A percentile compares a stretch with the other conserved stretches of the same genome.
These are phyloP conservation scores for Mortierella sp. DNA, from an alignment of 371 early-diverging fungal species.

Conservation along the genomic window DNA sequence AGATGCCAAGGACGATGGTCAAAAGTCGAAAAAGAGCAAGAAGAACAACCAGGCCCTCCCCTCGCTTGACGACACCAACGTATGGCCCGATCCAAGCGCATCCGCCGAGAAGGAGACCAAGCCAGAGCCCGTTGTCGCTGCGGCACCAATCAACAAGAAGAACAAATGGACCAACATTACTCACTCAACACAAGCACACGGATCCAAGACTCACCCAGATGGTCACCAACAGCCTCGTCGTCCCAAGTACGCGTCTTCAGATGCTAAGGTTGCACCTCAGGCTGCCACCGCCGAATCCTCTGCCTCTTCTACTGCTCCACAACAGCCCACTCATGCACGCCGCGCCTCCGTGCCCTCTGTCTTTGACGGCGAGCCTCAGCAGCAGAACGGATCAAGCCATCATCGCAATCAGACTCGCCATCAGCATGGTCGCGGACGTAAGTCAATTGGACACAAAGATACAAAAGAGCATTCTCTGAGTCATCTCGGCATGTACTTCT, in stretches of 20 bases:
- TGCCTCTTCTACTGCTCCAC: slow-evolving; percentile 9
- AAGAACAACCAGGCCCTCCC: slow-evolving; percentile 46
- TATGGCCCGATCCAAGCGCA: slow-evolving; percentile 52
- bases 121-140: slow-evolving; percentile 37
- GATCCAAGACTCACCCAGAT: slow-evolving; percentile 31
- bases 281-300: slow-evolving; percentile 17
- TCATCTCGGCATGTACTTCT: not conserved
- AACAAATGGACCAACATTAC: slow-evolving; percentile 73
- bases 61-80: slow-evolving; percentile 37
- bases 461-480: not conserved
- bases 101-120: slow-evolving; percentile 55
- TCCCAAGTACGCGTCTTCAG: slow-evolving; percentile 27
- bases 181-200: slow-evolving; percentile 63
- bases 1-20: slow-evolving; percentile 51
- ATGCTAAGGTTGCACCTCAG: slow-evolving; percentile 12
- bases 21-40: slow-evolving; percentile 57
- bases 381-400: slow-evolving; percentile 7
- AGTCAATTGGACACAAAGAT: not conserved
- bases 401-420: not conserved
- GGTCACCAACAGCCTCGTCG: slow-evolving; percentile 30
- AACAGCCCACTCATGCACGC: slow-evolving; percentile 16
- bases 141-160: slow-evolving; percentile 58
- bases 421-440: slow-evolving; percentile 10
- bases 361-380: slow-evolving; percentile 2
- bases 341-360: slow-evolving; percentile 5